A percentile compares a stretch with the other conserved stretches of the same genome.
phyloP scores from a whole-genome alignment of 257 asterid genomes.

The Solanum tarapatanum region DNA sequence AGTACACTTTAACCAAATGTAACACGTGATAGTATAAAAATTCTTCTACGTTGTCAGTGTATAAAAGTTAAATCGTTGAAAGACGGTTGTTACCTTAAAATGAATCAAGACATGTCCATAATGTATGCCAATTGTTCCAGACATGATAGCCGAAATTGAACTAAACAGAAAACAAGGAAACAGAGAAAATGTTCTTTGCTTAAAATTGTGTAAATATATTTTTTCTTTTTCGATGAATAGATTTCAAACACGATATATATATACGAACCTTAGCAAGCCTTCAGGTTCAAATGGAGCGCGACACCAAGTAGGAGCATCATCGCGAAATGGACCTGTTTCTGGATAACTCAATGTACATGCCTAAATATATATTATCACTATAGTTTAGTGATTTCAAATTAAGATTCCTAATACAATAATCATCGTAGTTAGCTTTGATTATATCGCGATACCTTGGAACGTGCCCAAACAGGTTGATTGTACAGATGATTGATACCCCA shows the following conservation, averaged over 20 bases:
- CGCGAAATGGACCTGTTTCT: slow-evolving; percentile 41
- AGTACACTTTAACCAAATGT: background rate
- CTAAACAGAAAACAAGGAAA: slow-evolving; percentile 26
- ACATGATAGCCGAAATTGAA: slow-evolving; percentile 65
- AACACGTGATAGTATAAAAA: background rate
- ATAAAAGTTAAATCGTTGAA: background rate
- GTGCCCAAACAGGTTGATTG: slow-evolving; percentile 55
- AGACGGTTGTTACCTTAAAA: slow-evolving; percentile 32
- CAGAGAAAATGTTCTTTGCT: background rate
- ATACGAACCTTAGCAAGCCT: slow-evolving; percentile 54
- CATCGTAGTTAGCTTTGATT: background rate
- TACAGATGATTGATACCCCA: slow-evolving; percentile 93
- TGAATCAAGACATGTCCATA: slow-evolving; percentile 84
- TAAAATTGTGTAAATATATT: background rate
- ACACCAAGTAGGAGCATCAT: slow-evolving; percentile 80
- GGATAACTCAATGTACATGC: slow-evolving; percentile 80
- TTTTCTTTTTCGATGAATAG: background rate
- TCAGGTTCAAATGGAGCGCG: slow-evolving; percentile 82
- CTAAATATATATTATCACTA: slow-evolving; percentile 10
- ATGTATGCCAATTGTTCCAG: slow-evolving; percentile 82
- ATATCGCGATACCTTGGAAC: slow-evolving; percentile 28
- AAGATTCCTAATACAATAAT: background rate
- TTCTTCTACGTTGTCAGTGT: background rate
- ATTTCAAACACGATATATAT: background rate
- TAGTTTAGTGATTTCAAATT: background rate